Evolutionary conservation across 164 flowering plant genomes (phyloP), one percentile per base, ranked within the genome.

Genomic region (Paratinospora sagittata): DNA sequence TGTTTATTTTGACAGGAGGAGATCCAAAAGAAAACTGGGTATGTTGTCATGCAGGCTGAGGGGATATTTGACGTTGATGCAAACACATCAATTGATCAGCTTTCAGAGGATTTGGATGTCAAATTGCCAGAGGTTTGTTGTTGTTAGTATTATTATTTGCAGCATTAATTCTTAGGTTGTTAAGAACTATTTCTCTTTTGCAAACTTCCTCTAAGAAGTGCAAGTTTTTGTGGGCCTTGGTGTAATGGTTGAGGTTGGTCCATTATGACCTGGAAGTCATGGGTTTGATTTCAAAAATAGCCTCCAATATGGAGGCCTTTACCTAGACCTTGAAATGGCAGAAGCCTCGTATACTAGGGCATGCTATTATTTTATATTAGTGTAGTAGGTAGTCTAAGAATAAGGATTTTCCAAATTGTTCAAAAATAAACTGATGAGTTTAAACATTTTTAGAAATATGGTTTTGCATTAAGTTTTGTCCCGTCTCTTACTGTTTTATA

Each of bases 11-110:
- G 19, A 64, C 81, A 96, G 99, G 99, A 96, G 82, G 98, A 93
- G 85, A 96, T 96, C 68, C 92, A 91, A 74, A 96, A 85, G 73
- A 93, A 96, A 80, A 96, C 99, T 66, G 99, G 99, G 65, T 89
- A 91, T 75, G 80, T 96, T 73, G 97, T 96, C 7, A 93, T 87
- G 97, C 88, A 95, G 73, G 97, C 96, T 47, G 97, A 91, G 68
- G 99, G 99, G 14, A 73, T 93, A 65, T 96, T 71, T 86, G 99
- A 96, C 78, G 98, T 96, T 69, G 99, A 96, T 91, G 99, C 99
- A 14, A 96, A 91, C 81, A 96, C 99, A 61, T 88, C 98, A 10
- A 96, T 96, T 73, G 92, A 96, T 80, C 97, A 90, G 76, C 98
- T 96, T 39, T 96, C 97, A 52, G 98, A 96, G 82, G 99, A 96